Conservation (phyloP, 495 filamentous ascomycete genomes). For the Penicillium simplicissimum region DNA sequence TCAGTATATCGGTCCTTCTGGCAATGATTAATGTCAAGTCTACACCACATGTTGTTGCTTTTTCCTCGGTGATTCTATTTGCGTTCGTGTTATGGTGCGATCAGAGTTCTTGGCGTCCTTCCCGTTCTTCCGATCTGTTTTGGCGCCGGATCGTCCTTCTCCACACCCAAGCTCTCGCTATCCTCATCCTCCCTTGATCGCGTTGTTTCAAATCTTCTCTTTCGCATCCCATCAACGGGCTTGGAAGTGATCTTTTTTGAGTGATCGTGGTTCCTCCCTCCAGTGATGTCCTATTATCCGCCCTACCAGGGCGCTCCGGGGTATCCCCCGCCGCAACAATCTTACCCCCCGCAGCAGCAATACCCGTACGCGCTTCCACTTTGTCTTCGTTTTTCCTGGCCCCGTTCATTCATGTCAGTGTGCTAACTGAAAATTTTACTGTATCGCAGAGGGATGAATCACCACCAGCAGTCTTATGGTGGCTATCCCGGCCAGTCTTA, state of each 20-base stretch:
- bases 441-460: constrained; percentile 34
- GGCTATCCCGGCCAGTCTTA: constrained; percentile 52
- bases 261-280: not conserved
- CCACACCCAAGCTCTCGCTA: constrained; percentile 18
- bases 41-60: not conserved
- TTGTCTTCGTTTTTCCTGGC: constrained; percentile 8
- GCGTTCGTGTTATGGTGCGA: not conserved
- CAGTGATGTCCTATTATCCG: constrained; percentile 55
- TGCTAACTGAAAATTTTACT: constrained; percentile 11
- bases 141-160: constrained; percentile 25
- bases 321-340: constrained; percentile 50
- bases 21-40: not conserved
- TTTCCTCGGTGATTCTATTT: not conserved
- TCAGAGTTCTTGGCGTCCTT: constrained; percentile 14
- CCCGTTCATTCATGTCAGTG: not conserved
- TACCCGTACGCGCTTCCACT: constrained; percentile 40
- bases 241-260: not conserved
- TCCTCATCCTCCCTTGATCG: constrained; percentile 2
- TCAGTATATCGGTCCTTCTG: not conserved
- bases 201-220: constrained; percentile 7
- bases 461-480: constrained; percentile 41
- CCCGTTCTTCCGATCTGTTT: constrained; percentile 27
- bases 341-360: constrained; percentile 37
- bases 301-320: constrained; percentile 48
- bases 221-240: not conserved